phyloP scores from a whole-genome alignment of 2,329 filamentous ascomycete species.

The Delphinella strobiligena region DNA sequence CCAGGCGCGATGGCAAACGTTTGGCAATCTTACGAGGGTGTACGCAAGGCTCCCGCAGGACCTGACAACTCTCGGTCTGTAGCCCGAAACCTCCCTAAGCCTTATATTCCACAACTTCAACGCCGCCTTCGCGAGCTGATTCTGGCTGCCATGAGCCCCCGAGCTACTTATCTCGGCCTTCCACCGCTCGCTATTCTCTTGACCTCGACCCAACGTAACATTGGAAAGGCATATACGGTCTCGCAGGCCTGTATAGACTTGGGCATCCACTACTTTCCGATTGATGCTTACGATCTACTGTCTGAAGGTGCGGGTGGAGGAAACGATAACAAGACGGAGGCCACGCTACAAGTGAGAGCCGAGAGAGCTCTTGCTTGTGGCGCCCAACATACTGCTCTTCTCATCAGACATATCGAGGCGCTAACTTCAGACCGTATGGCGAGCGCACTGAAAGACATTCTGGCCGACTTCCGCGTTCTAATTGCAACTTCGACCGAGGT shows the following conservation, averaged over 20 bases:
- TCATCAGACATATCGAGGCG: slow-evolving; percentile 85
- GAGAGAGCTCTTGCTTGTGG: slow-evolving; percentile 86
- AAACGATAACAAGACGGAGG: slow-evolving; percentile 88
- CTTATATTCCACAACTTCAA: slow-evolving; percentile 33
- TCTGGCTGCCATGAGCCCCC: slow-evolving; percentile 74
- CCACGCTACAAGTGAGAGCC: slow-evolving; percentile 73
- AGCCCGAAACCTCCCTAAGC: slow-evolving; percentile 22
- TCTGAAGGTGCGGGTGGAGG: slow-evolving; percentile 73
- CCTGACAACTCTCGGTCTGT: slow-evolving; percentile 45
- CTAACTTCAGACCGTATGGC: slow-evolving; percentile 85
- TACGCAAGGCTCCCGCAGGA: slow-evolving; percentile 47
- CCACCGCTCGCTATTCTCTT: slow-evolving; percentile 80
- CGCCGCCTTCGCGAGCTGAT: slow-evolving; percentile 71
- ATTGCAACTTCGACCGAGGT: slow-evolving; percentile 92
- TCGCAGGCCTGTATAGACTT: slow-evolving; percentile 72
- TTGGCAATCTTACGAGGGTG: slow-evolving; percentile 82
- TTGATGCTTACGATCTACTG: slow-evolving; percentile 87
- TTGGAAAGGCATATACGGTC: slow-evolving; percentile 78
- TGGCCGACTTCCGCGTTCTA: slow-evolving; percentile 68
- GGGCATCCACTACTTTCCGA: slow-evolving; percentile 75
- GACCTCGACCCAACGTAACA: slow-evolving; percentile 82
- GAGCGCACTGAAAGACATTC: slow-evolving; percentile 68
- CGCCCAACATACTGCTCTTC: slow-evolving; percentile 64
- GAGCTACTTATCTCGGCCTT: slow-evolving; percentile 76
- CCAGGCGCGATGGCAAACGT: slow-evolving; percentile 64